Evolutionary conservation across 495 filamentous ascomycete species (phyloP), one percentile per base, ranked within the genome.

Genomic region (Lasiosphaeria ovina): DNA sequence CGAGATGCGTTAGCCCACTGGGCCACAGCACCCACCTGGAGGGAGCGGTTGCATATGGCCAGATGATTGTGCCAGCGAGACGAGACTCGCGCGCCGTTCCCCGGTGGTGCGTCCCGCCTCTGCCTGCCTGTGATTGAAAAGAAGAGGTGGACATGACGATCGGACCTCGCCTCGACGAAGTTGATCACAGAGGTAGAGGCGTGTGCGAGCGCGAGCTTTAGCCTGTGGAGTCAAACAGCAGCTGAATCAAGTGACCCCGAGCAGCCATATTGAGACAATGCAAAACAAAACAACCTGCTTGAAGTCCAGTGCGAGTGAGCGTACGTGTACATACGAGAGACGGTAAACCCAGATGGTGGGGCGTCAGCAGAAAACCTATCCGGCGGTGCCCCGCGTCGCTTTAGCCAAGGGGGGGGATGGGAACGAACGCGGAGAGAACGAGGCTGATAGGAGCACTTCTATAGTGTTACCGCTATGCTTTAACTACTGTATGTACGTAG

Each of bases 191-290:
- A 45, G 42, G 32, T 50, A n/a, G 44, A n/a, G 12, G 44, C 44
- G 16, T 24, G 24, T 24, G 24, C 24, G n/a, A 51, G 48, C 57
- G 16, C 34, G 17, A 47, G 44, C 16, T 55, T 51, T 61, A 55
- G 53, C 53, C 59, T 45, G 59, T 56, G 40, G 33, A 56, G 52
- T 55, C 53, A 61, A 61, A 61, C 59, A 55, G 53, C 36, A 56
- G 52, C 52, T 61, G 53, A 61, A 60, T 60, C 58, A 54, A 60
- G 51, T 7, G 40, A 31, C 33, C 51, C 38, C n/a, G 32, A 55
- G 35, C 40, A 45, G 51, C 51, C 58, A 55, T 31, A 50, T 60
- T 48, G 24, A 60, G 58, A 60, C 58, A 54, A 31, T 34, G 49
- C 17, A 16, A 49, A 33, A 45, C 52, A 53, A 55, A 56, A 51